These are phyloP conservation scores for Marasmius tenuissimus DNA, from an alignment of 1,284 basidiomycete species.

Conservation along the genomic window DNA sequence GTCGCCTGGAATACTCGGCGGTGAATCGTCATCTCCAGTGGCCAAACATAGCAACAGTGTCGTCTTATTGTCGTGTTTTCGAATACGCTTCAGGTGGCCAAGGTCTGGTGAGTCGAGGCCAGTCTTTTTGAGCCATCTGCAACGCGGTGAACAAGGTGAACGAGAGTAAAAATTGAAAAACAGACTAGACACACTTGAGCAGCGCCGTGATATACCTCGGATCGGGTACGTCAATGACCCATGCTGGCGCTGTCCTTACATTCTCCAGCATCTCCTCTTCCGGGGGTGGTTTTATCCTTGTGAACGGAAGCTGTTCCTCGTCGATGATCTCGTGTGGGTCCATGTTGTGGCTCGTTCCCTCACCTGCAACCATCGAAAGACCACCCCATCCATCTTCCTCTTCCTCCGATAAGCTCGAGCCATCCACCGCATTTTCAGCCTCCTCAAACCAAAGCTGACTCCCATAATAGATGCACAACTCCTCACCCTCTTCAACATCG, in stretches of 20 bases:
- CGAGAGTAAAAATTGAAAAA: background rate
- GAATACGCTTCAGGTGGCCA: constrained; percentile 80
- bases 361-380: constrained; percentile 32
- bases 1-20: constrained; percentile 37
- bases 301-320: constrained; percentile 64
- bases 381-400: constrained; percentile 48
- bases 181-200: constrained; percentile 52
- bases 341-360: constrained; percentile 25
- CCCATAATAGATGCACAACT: constrained; percentile 81
- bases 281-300: constrained; percentile 52
- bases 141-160: constrained; percentile 4
- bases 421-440: constrained; percentile 22
- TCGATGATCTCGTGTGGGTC: constrained; percentile 45
- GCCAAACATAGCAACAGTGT: constrained; percentile 55
- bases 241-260: constrained; percentile 71
- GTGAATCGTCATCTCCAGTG: constrained; percentile 12
- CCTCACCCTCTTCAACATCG: constrained; percentile 59
- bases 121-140: constrained; percentile 65
- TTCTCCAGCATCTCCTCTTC: constrained; percentile 62
- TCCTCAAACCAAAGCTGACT: constrained; percentile 65
- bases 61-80: constrained; percentile 46
- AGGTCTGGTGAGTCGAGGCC: constrained; percentile 61
- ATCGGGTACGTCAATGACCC: constrained; percentile 85
- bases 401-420: background rate
- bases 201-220: constrained; percentile 59